These are phyloP conservation scores for Lotus japonicus DNA, from an alignment of 306 rosid species.

Conservation along the genomic window DNA sequence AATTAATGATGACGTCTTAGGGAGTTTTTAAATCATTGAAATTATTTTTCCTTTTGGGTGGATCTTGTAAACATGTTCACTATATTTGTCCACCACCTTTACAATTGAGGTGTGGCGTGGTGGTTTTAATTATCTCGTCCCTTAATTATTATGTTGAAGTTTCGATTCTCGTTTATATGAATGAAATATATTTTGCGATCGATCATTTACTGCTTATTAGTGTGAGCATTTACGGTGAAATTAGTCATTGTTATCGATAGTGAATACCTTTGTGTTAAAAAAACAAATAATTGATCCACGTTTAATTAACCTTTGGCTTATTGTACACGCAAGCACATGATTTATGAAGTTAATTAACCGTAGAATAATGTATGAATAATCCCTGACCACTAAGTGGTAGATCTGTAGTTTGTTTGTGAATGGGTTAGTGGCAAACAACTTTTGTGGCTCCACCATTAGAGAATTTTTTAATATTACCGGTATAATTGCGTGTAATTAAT, in stretches of 20 bases:
- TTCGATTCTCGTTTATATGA: no score
- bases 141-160: no score
- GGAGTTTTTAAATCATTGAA: background rate
- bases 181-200: no score
- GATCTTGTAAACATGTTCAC: background rate
- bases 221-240: no score
- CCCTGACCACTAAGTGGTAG: background rate
- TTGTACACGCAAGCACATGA: background rate
- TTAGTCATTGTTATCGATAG: no score
- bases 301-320: background rate
- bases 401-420: background rate
- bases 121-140: no score
- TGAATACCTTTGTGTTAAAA: no score
- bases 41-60: background rate
- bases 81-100: no score
- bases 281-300: no score
- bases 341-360: background rate
- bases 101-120: no score
- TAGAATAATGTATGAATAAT: background rate
- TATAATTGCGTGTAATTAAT: background rate
- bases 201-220: no score
- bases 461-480: background rate
- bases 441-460: conserved; percentile 25
- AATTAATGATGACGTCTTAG: conserved; percentile 18
- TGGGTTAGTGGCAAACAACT: conserved; percentile 22